Evolutionary conservation across 768 basidiomycete genomes (phyloP), one percentile per base, ranked within the genome.

Genomic region (Trametes cingulata): DNA sequence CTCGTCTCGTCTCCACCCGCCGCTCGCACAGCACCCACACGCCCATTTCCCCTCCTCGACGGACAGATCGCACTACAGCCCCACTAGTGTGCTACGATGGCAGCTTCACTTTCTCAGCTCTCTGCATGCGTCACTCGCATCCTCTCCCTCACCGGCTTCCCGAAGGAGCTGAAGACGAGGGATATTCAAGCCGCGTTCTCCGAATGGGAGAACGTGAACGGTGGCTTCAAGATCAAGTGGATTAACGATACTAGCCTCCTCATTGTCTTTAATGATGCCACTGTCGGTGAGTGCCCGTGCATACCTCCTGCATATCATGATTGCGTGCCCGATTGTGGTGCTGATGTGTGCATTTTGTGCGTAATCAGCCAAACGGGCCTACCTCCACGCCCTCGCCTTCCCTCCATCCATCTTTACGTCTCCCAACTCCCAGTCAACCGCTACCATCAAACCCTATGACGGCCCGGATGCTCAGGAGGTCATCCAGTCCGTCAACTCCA

Each of bases 221-320:
- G 96, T 27, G 97, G 97, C 22, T 97, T 96, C 80, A 94, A 95
- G 82, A 95, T 99, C 73, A 99, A 99, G 74, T 99, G 97, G 97
- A 84, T 86, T 68, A 95, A 99, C 74, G 97, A 99, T 75, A 94
- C 93, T 37, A 95, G 91, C 71, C 90, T 96, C 40, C 78, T 95
- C 67, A 90, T 97, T 66, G 97, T 99, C 56, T 99, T 99, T 72
- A 83, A 85, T 64, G 97, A 98, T 76, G 86, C 97, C 56, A 79
- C 82, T 48, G 81, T 90, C 43, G 96, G 97, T 98, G 71, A 80
- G 95, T 82, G 50, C 42, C 59, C 46, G 37, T 25, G 50, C 39
- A 33, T 47, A 53, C 41, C 24, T 57, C 50, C 17, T 9, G n/a
- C 29, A 13, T 29, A 10, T 14, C 9, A 20, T 35, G 6, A 14